Evolutionary conservation across 1,284 basidiomycete species (phyloP).

Genomic region (Cryptococcus neoformans): DNA sequence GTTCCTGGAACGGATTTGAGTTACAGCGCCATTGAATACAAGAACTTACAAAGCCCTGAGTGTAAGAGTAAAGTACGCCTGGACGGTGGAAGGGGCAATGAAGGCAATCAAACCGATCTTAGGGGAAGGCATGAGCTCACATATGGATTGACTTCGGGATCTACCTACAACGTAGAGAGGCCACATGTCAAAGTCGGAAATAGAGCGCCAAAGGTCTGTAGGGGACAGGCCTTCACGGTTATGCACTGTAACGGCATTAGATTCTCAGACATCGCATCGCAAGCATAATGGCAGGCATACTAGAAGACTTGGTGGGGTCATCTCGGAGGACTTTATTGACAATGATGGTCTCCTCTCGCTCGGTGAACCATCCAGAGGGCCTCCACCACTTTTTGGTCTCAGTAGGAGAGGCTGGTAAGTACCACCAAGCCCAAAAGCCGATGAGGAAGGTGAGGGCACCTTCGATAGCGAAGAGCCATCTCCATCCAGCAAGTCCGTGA

Average conservation of each 20-base stretch:
- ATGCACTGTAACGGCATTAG: constrained; percentile 48
- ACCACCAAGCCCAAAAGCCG: constrained; percentile 37
- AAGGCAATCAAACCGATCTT: constrained; percentile 34
- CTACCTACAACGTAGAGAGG: constrained; percentile 49
- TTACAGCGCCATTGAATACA: constrained; percentile 59
- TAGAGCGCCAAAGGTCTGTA: constrained; percentile 53
- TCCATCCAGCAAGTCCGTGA: constrained; percentile 37
- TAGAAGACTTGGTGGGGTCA: constrained; percentile 6
- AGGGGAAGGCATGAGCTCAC: constrained; percentile 6
- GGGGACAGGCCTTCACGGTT: constrained; percentile 49
- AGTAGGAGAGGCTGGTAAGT: constrained; percentile 43
- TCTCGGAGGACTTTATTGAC: constrained; percentile 18
- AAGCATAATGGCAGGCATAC: background rate
- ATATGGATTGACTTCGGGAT: constrained; percentile 5
- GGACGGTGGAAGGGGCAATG: constrained; percentile 30
- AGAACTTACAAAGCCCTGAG: constrained; percentile 52
- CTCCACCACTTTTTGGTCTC: constrained; percentile 45
- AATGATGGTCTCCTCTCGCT: constrained; percentile 49
- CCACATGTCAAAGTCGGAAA: constrained; percentile 56
- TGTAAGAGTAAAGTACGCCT: constrained; percentile 58
- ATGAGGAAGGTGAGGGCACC: constrained; percentile 37
- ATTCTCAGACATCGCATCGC: background rate
- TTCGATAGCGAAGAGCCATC: constrained; percentile 24
- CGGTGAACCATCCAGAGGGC: constrained; percentile 59
- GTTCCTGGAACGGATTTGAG: constrained; percentile 50